Conservation (phyloP, 495 filamentous ascomycete genomes). For the Hypoxylon subgilvum region DNA sequence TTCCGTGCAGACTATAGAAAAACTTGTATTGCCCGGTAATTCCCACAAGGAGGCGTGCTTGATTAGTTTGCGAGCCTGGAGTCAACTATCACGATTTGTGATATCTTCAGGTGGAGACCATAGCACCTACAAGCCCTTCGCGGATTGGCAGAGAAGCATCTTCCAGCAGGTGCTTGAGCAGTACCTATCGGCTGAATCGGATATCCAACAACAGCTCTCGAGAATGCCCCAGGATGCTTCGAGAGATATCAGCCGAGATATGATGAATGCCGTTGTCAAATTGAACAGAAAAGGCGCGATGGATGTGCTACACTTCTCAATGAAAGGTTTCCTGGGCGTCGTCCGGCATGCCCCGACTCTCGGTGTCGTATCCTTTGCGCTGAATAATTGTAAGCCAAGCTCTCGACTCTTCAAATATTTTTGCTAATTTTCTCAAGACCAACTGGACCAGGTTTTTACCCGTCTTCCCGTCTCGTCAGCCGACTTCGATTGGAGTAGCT, state of each 20-base stretch:
- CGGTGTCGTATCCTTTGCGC: constrained; percentile 42
- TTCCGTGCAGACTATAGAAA: constrained; percentile 70
- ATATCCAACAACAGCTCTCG: constrained; percentile 56
- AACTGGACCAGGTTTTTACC: constrained; percentile 53
- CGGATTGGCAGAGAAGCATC: constrained; percentile 69
- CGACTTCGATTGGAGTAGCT: constrained; percentile 51
- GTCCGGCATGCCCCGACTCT: constrained; percentile 46
- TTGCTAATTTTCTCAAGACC: constrained; percentile 34
- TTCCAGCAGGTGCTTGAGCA: constrained; percentile 57
- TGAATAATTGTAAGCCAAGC: constrained; percentile 47
- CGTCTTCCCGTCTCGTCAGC: constrained; percentile 47
- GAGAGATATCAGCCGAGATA: constrained; percentile 44
- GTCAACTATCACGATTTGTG: constrained; percentile 76
- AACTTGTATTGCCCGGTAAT: constrained; percentile 75
- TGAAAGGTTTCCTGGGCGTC: constrained; percentile 50
- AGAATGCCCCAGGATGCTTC: constrained; percentile 45
- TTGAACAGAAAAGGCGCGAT: constrained; percentile 54
- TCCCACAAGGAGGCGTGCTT: constrained; percentile 87
- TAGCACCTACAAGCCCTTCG: constrained; percentile 62
- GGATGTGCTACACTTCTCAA: constrained; percentile 50
- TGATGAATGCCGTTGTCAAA: constrained; percentile 50
- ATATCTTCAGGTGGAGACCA: constrained; percentile 63
- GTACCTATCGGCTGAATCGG: constrained; percentile 54
- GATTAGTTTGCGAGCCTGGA: constrained; percentile 83
- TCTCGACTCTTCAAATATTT: not conserved